phyloP scores from a whole-genome alignment of 768 basidiomycete genomes.

The Lyophyllum semitale region DNA sequence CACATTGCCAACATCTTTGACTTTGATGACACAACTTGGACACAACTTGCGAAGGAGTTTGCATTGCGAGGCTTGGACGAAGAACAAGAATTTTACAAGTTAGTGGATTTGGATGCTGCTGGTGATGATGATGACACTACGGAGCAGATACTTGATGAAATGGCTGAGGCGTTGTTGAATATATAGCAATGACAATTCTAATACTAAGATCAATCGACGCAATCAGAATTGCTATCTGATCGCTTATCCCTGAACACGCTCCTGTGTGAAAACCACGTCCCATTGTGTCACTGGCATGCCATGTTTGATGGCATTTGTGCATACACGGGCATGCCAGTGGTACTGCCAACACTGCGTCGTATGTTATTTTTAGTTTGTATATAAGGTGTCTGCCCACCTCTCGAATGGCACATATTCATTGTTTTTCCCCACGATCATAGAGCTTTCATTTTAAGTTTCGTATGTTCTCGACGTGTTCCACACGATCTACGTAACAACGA shows the following conservation, averaged over 20 bases:
- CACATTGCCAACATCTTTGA: constrained; percentile 15
- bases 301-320: no score
- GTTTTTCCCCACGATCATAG: no score
- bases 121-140: neutral
- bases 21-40: constrained; percentile 6
- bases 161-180: neutral
- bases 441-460: no score
- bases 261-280: neutral
- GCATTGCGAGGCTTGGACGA: constrained; percentile 18
- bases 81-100: constrained; percentile 18
- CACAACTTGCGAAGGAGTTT: neutral
- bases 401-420: no score
- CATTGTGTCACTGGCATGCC: neutral
- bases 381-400: no score
- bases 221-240: neutral
- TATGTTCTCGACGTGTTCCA: no score
- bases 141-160: neutral
- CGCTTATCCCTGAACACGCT: neutral
- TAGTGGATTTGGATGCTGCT: constrained; percentile 7
- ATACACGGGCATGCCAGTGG: no score
- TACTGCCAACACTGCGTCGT: no score
- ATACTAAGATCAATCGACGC: neutral
- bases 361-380: no score
- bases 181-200: neutral
- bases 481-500: no score